Base-by-base conservation (phyloP, 805 yeast genomes). In the Wickerhamiella musiphila region DNA sequence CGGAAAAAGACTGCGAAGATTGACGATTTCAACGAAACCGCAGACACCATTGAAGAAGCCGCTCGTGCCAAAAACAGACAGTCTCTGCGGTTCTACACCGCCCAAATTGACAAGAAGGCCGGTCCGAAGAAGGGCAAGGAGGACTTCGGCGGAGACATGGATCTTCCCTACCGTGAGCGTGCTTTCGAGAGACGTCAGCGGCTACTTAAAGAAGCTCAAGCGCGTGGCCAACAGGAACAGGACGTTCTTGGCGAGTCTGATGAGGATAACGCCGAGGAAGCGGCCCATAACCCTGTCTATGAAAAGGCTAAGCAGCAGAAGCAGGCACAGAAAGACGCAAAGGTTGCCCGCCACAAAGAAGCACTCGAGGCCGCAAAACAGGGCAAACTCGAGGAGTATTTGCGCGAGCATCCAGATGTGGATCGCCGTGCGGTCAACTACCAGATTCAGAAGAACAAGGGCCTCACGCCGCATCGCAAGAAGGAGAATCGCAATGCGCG, bases 351-450 rank as follows among this genome's bases (percentile, higher is more conserved):
- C 44, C 94, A 83, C 45, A 64, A 61, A 18, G 57, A 57, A 18
- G 94, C 93, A 2, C 68, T 69, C 5, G 59, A 62, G 36, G 94
- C 94, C 2, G 81, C 90, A 9, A 74, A 72, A 47, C 83, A 78
- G 39, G 96, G 95, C 28, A 75, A 70, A 41, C 57, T 86, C 41
- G 76, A 72, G 7, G 92, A 82, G 46, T 56, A 75, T 33, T 61
- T 63, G 40, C 79, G 77, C 37, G 64, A 65, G 35, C 50, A 73
- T 18, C 93, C 74, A 32, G 73, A 66, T 13, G 74, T 72, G 42
- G 95, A 94, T 32, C 90, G 90, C 63, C 77, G 98, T 51, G 96
- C 95, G 1, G 66, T 90, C 48, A 82, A 78, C 53, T 90, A 76
- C 60, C 96, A 86, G 62, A 90, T 90, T 40, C 65, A 81, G 59